These are phyloP conservation scores for Cordyceps militaris DNA, from an alignment of 2,329 filamentous ascomycete species.

Conservation along the genomic window DNA sequence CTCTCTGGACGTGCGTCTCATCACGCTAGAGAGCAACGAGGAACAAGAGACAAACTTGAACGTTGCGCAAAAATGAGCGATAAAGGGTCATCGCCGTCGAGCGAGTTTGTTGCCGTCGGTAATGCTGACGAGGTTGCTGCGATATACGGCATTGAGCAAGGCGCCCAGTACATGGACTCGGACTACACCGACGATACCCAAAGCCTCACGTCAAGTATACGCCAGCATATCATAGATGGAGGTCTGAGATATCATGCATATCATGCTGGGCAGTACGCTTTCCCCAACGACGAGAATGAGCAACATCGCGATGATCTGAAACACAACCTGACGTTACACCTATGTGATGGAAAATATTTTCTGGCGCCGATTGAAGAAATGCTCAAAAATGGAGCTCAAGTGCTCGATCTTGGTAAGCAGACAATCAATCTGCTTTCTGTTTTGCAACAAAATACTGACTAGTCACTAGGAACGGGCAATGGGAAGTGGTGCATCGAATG, in stretches of 20 bases:
- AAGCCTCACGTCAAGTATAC: slow-evolving; percentile 36
- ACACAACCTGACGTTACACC: slow-evolving; percentile 31
- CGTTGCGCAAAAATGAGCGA: neutral
- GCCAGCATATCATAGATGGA: slow-evolving; percentile 36
- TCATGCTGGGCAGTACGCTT: slow-evolving; percentile 35
- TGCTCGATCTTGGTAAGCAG: slow-evolving; percentile 41
- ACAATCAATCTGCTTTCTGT: neutral
- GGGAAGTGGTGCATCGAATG: slow-evolving; percentile 45
- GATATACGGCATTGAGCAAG: slow-evolving; percentile 28
- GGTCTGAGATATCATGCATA: slow-evolving; percentile 35
- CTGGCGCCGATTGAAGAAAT: slow-evolving; percentile 35
- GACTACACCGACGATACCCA: slow-evolving; percentile 28
- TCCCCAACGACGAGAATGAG: slow-evolving; percentile 37
- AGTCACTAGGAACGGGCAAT: slow-evolving; percentile 28
- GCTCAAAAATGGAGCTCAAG: slow-evolving; percentile 30
- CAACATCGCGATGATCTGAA: slow-evolving; percentile 36
- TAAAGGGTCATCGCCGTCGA: neutral
- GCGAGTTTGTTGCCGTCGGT: slow-evolving; percentile 23
- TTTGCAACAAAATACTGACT: slow-evolving; percentile 16
- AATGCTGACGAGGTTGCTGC: slow-evolving; percentile 23
- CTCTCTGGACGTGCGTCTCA: neutral
- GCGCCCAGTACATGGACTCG: slow-evolving; percentile 19
- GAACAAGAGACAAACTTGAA: neutral
- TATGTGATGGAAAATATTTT: slow-evolving; percentile 35
- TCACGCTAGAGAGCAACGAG: neutral